Percentiles rank a stretch among this genome's conserved stretches.
phyloP scores from a whole-genome alignment of 2,329 filamentous ascomycete genomes.

The Paracoccidioides lutzii region DNA sequence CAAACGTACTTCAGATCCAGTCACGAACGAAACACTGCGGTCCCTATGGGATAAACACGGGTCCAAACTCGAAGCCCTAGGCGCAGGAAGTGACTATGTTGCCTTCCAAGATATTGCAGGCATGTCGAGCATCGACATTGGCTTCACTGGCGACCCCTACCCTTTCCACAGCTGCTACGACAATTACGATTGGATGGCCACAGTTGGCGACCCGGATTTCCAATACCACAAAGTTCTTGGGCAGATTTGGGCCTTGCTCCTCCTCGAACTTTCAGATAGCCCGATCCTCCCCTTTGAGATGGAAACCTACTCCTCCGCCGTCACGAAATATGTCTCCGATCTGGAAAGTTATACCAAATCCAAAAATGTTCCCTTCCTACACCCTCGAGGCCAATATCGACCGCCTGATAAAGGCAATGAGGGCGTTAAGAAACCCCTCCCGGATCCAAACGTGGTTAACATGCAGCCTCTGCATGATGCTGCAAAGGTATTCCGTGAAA shows the following conservation, averaged over 20 bases:
- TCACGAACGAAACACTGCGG: slow-evolving; percentile 56
- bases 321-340: slow-evolving; percentile 53
- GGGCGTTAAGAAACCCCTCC: slow-evolving; percentile 7
- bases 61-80: slow-evolving; percentile 53
- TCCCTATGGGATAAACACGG: slow-evolving; percentile 58
- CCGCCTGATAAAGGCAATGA: slow-evolving; percentile 8
- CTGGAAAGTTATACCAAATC: slow-evolving; percentile 53
- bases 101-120: slow-evolving; percentile 87
- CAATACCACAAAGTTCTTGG: slow-evolving; percentile 66
- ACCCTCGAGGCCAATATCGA: neutral
- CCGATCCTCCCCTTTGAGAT: slow-evolving; percentile 75
- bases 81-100: slow-evolving; percentile 68
- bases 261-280: slow-evolving; percentile 71
- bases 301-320: slow-evolving; percentile 52
- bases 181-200: slow-evolving; percentile 73
- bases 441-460: slow-evolving; percentile 28
- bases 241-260: slow-evolving; percentile 67
- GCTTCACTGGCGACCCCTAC: slow-evolving; percentile 54
- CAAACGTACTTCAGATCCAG: slow-evolving; percentile 60
- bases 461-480: slow-evolving; percentile 52
- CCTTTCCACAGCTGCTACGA: slow-evolving; percentile 82
- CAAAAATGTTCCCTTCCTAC: slow-evolving; percentile 31
- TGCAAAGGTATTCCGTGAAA: slow-evolving; percentile 45
- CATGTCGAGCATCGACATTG: slow-evolving; percentile 73
- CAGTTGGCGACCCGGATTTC: slow-evolving; percentile 69